Percentiles rank a stretch among this genome's conserved stretches.
phyloP scores from a whole-genome alignment of 1,139 yeast species.

The Hyphopichia wangnamkhiaoensis region DNA sequence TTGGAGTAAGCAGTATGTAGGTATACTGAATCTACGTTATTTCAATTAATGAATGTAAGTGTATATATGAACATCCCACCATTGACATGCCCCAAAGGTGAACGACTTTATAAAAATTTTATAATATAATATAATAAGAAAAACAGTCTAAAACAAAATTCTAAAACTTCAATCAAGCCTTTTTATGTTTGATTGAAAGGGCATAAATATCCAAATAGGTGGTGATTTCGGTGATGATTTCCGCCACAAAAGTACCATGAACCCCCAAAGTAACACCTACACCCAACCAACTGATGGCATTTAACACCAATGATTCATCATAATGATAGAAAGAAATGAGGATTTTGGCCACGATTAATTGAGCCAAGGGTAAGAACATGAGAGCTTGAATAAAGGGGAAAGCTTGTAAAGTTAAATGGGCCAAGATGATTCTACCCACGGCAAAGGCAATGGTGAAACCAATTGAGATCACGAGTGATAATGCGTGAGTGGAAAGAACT shows the following conservation, averaged over 20 bases:
- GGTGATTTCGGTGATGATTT: constrained; percentile 82
- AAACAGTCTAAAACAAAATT: constrained; percentile 5
- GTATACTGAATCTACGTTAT: too few relatives aligned
- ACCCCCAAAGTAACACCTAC: constrained; percentile 76
- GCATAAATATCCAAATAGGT: constrained; percentile 83
- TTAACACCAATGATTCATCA: constrained; percentile 38
- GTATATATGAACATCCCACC: neutral
- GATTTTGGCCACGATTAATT: constrained; percentile 46
- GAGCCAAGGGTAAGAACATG: constrained; percentile 63
- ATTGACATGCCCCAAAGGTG: neutral
- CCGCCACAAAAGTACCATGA: constrained; percentile 77
- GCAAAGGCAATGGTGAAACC: constrained; percentile 79
- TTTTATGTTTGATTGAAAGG: constrained; percentile 78
- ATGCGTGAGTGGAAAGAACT: constrained; percentile 45
- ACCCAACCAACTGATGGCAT: constrained; percentile 65
- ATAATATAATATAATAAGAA: neutral
- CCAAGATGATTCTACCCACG: constrained; percentile 87
- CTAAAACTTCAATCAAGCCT: constrained; percentile 26
- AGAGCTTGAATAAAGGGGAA: constrained; percentile 79
- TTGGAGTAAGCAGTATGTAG: too few relatives aligned
- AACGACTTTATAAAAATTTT: neutral
- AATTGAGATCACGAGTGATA: constrained; percentile 66
- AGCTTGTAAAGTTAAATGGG: constrained; percentile 76
- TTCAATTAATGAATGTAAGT: too few relatives aligned
- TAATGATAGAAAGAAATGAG: constrained; percentile 41